These are phyloP conservation scores for Cladophialophora yegresii DNA, from an alignment of 2,329 filamentous ascomycete genomes.

Conservation along the genomic window DNA sequence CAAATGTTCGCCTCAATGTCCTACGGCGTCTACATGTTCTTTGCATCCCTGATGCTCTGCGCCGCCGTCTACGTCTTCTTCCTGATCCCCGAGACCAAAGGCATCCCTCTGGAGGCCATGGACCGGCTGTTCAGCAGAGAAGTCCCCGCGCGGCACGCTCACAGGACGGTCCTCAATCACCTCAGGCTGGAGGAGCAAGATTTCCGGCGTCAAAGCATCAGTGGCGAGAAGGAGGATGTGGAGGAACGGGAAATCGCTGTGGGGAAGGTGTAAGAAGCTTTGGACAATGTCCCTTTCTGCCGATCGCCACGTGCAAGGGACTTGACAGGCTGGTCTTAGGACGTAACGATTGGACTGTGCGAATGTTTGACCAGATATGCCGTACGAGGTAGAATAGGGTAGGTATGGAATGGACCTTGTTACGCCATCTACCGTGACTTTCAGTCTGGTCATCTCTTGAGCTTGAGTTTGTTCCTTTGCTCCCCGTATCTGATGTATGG, in stretches of 20 bases:
- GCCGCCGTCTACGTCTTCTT: conserved; percentile 63
- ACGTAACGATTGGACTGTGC: too few species aligned
- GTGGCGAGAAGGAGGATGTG: conserved; percentile 34
- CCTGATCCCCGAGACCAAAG: conserved; percentile 67
- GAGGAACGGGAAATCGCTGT: conserved; percentile 32
- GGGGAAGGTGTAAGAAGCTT: conserved; percentile 26
- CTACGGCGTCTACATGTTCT: conserved; percentile 71
- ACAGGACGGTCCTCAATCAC: conserved; percentile 41
- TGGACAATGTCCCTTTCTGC: not conserved
- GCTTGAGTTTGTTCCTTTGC: too few species aligned
- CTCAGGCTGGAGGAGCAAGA: conserved; percentile 43
- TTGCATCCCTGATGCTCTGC: conserved; percentile 63
- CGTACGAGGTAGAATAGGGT: too few species aligned
- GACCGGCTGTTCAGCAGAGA: conserved; percentile 60
- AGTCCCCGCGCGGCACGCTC: conserved; percentile 43
- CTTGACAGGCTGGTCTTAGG: not conserved
- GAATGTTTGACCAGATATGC: too few species aligned
- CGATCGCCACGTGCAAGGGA: not conserved
- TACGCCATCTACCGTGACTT: too few species aligned
- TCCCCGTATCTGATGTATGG: too few species aligned
- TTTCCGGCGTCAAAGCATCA: conserved; percentile 39
- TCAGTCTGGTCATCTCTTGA: too few species aligned
- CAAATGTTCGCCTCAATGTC: conserved; percentile 48
- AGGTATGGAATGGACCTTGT: too few species aligned
- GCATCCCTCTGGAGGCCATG: conserved; percentile 65